phyloP scores from a whole-genome alignment of 2,329 filamentous ascomycete species.

The Sporothrix pseudoabietina region DNA sequence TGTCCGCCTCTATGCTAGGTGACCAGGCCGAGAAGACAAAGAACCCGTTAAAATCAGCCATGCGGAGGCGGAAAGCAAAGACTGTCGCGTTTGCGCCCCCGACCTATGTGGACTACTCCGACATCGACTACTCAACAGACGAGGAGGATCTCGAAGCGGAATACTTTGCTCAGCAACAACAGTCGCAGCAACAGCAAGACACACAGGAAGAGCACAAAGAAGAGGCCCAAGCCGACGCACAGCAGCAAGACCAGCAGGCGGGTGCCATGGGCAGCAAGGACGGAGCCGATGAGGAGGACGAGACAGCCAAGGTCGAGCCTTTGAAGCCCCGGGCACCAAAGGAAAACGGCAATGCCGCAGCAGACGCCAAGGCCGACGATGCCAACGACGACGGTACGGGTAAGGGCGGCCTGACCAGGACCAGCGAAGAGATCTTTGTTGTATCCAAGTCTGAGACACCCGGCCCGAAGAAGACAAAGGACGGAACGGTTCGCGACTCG shows the following conservation, averaged over 20 bases:
- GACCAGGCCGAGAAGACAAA: slow-evolving; percentile 75
- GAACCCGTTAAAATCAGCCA: slow-evolving; percentile 79
- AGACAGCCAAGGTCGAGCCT: slow-evolving; percentile 59
- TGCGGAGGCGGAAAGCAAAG: slow-evolving; percentile 79
- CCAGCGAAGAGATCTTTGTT: slow-evolving; percentile 69
- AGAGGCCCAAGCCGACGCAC: slow-evolving; percentile 40
- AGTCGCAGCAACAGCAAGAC: slow-evolving; percentile 39
- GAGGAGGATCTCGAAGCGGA: slow-evolving; percentile 61
- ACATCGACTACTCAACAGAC: slow-evolving; percentile 80
- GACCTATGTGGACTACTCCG: slow-evolving; percentile 85
- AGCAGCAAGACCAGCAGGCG: slow-evolving; percentile 35
- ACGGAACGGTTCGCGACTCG: slow-evolving; percentile 86
- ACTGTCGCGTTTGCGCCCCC: slow-evolving; percentile 83
- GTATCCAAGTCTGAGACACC: slow-evolving; percentile 49
- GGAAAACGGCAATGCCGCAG: slow-evolving; percentile 40
- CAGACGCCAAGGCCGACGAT: slow-evolving; percentile 42
- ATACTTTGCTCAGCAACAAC: slow-evolving; percentile 41
- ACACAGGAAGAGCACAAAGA: slow-evolving; percentile 41
- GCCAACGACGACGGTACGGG: slow-evolving; percentile 43
- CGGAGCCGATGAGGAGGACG: slow-evolving; percentile 49
- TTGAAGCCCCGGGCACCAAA: slow-evolving; percentile 53
- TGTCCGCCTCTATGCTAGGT: slow-evolving; percentile 64
- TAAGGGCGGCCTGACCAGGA: slow-evolving; percentile 43
- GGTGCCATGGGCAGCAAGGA: slow-evolving; percentile 27
- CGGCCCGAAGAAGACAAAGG: slow-evolving; percentile 67